These are phyloP conservation scores for Alternaria ventricosa DNA, from an alignment of 2,329 filamentous ascomycete genomes.

Conservation along the genomic window DNA sequence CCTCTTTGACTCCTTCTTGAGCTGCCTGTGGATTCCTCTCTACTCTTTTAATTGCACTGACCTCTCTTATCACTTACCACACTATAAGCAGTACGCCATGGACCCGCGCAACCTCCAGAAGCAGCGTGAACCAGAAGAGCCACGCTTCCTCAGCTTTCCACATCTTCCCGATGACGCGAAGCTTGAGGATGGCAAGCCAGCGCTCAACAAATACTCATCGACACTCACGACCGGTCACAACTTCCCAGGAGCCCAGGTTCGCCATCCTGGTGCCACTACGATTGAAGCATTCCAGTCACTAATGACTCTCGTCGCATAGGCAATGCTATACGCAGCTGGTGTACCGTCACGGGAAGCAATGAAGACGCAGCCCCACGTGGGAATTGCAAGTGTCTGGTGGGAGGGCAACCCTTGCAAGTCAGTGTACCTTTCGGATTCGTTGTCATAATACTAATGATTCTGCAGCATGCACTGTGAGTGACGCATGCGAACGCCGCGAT, in stretches of 20 bases:
- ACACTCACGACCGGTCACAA: constrained; percentile 84
- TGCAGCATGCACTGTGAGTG: constrained; percentile 58
- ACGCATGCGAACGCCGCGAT: constrained; percentile 4
- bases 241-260: constrained; percentile 86
- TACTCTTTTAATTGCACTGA: neutral
- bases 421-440: constrained; percentile 46
- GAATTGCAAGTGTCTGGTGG: constrained; percentile 94
- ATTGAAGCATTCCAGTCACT: constrained; percentile 5
- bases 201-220: constrained; percentile 85
- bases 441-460: constrained; percentile 28
- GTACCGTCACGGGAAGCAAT: constrained; percentile 83
- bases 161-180: constrained; percentile 60
- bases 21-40: neutral
- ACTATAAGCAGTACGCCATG: constrained; percentile 31
- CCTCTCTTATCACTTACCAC: neutral
- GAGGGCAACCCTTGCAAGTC: constrained; percentile 96
- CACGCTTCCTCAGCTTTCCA: constrained; percentile 63
- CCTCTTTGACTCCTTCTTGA: neutral
- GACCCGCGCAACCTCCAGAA: constrained; percentile 46
- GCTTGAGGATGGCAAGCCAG: constrained; percentile 64
- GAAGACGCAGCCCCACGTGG: constrained; percentile 89
- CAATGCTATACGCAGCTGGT: constrained; percentile 94
- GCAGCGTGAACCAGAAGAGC: constrained; percentile 46
- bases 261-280: constrained; percentile 9
- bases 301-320: constrained; percentile 57